phyloP scores from a whole-genome alignment of 768 basidiomycete genomes.

The Kwoniella sp. region DNA sequence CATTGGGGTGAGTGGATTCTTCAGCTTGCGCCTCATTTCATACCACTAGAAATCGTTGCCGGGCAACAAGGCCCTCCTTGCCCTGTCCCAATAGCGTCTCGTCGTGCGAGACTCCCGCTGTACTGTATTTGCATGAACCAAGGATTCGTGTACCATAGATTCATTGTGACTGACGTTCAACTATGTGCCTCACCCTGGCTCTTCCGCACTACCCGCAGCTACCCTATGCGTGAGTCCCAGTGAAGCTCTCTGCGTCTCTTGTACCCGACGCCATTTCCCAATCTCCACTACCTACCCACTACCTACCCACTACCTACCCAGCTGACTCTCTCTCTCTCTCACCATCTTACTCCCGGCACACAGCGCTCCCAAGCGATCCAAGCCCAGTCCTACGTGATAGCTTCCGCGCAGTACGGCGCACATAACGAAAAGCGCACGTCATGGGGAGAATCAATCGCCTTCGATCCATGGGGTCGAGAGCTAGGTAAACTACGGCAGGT shows the following conservation, averaged over 20 bases:
- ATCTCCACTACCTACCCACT: too few species aligned
- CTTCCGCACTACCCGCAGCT: slow-evolving; percentile 16
- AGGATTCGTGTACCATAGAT: neutral
- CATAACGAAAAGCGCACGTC: slow-evolving; percentile 43
- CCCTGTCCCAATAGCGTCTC: too few species aligned
- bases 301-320: neutral
- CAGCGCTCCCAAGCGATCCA: slow-evolving; percentile 49
- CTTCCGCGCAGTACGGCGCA: slow-evolving; percentile 48
- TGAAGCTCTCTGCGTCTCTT: too few species aligned
- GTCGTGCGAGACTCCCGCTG: too few species aligned
- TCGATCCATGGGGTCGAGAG: slow-evolving; percentile 49
- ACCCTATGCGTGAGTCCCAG: slow-evolving; percentile 30
- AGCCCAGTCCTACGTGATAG: slow-evolving; percentile 49
- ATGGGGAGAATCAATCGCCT: slow-evolving; percentile 52
- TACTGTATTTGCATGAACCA: too few species aligned
- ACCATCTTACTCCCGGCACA: too few species aligned
- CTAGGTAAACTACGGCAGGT: slow-evolving; percentile 44
- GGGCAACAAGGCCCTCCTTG: too few species aligned
- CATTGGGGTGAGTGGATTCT: slow-evolving; percentile 46
- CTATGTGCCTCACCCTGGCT: neutral
- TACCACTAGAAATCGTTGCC: too few species aligned
- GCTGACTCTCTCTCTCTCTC: too few species aligned
- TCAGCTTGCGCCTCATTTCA: too few species aligned
- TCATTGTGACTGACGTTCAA: neutral
- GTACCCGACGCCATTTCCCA: too few species aligned